These are phyloP conservation scores for Monilinia laxa DNA, from an alignment of 2,329 filamentous ascomycete genomes.

Conservation along the genomic window DNA sequence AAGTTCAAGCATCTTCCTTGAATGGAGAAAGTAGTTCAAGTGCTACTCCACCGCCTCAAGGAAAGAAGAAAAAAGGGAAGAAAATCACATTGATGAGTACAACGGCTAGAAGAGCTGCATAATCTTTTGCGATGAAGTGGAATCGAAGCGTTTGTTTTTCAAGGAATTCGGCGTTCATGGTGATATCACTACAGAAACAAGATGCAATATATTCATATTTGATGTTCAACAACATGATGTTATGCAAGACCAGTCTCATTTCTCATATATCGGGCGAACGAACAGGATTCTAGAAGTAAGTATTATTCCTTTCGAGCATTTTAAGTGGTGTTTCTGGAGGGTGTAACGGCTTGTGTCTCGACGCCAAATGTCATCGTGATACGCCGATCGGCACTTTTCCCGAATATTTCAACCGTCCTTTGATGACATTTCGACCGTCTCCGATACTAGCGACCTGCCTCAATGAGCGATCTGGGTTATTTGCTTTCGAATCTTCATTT, in stretches of 20 bases:
- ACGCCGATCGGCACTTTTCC: neutral
- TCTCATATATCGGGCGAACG: neutral
- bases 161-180: conserved; percentile 18
- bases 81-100: conserved; percentile 74
- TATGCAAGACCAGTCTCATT: conserved; percentile 14
- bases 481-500: neutral
- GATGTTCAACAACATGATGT: conserved; percentile 21
- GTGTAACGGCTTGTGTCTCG: neutral
- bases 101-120: conserved; percentile 44
- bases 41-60: conserved; percentile 17
- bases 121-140: conserved; percentile 24
- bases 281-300: neutral
- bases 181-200: conserved; percentile 14
- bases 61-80: conserved; percentile 68
- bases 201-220: conserved; percentile 16
- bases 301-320: neutral
- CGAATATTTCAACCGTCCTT: neutral
- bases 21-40: conserved; percentile 34
- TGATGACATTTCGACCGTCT: neutral
- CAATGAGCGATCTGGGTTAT: neutral
- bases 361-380: conserved; percentile 5
- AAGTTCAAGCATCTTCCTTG: conserved; percentile 56
- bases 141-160: conserved; percentile 9
- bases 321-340: conserved; percentile 1
- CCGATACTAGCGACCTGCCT: neutral